Base-by-base conservation (phyloP, 169 alveolate genomes). In the Pseudocohnilembus persalinus region DNA sequence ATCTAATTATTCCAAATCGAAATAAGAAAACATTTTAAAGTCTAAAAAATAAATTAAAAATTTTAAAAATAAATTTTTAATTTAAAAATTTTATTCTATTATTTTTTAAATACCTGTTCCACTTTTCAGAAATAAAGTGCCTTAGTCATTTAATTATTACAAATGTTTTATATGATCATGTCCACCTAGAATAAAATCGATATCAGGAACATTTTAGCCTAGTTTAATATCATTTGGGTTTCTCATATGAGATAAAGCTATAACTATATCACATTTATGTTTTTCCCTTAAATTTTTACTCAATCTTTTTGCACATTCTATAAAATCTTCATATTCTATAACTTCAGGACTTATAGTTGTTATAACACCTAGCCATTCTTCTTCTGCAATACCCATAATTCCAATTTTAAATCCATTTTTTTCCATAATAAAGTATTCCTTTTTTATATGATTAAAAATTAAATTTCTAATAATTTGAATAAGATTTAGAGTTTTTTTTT, bases 181-280 rank as follows among this genome's bases (percentile, higher is more conserved):
- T 0, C 99, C 99, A 31, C 99, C 99, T n/a, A 97, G 84, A 72
- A 97, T 91, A 33, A 97, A 77, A 86, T 97, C 99, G 28, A 97
- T 83, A 33, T 92, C 97, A n/a, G 86, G 88, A 1, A 94, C 97
- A 82, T 91, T 85, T 77, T 89, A 64, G 27, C 97, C 97, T 31
- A 97, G 92, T 16, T 88, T 87, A 74, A 88, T 93, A 76, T 96
- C 99, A 87, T 97, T 97, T 15, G 97, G 98, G 26, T 93, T 95
- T 75, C 97, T 89, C 98, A 96, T 94, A 90, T 97, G 99, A 68
- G 99, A 96, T 49, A 97, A 85, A 6, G 99, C 99, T 29, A 97
- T 94, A 63, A 97, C 93, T 16, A 97, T 63, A 78, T 97, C 98
- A 31, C 98, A 97, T 32, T 90, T 90, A 49, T 91, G 85, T n/a